Percentiles rank a stretch among this genome's conserved stretches.
Conservation (phyloP, 1,284 basidiomycete genomes). For the Austroboletus novae-zelandiae region DNA sequence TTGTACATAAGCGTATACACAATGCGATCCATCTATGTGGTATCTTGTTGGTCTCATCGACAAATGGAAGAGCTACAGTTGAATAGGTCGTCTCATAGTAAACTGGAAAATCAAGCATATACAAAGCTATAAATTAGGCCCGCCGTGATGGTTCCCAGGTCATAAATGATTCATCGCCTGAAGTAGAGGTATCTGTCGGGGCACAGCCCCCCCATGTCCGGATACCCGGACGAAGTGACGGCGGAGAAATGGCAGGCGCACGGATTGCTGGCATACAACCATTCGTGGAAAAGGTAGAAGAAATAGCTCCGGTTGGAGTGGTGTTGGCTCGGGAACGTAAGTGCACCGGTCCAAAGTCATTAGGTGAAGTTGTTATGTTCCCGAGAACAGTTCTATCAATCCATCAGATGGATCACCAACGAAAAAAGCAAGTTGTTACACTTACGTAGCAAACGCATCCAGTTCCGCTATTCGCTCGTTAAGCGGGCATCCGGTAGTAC, state of each 20-base stretch:
- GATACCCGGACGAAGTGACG: constrained; percentile 26
- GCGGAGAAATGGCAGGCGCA: constrained; percentile 22
- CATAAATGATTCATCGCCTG: constrained; percentile 46
- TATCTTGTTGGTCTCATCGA: background rate
- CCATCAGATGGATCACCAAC: constrained; percentile 1
- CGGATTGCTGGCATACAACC: constrained; percentile 7
- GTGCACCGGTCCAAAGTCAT: constrained; percentile 18
- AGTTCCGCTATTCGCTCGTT: constrained; percentile 54
- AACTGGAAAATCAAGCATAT: background rate
- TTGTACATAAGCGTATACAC: background rate
- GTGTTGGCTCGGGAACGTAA: constrained; percentile 15
- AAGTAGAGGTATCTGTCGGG: constrained; percentile 18
- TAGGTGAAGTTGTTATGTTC: constrained; percentile 30
- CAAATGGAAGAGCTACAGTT: background rate
- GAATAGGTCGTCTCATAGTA: background rate
- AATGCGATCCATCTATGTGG: background rate
- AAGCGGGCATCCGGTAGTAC: constrained; percentile 44
- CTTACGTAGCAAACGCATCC: constrained; percentile 57
- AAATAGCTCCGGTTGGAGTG: background rate
- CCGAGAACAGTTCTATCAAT: constrained; percentile 36
- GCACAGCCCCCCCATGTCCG: constrained; percentile 32
- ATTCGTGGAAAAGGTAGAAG: constrained; percentile 10
- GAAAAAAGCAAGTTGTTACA: constrained; percentile 2
- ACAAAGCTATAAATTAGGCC: constrained; percentile 8
- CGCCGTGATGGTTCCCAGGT: constrained; percentile 42